phyloP scores from a whole-genome alignment of 192 early-diverging fungal genomes.

The Obelidium mucronatum region DNA sequence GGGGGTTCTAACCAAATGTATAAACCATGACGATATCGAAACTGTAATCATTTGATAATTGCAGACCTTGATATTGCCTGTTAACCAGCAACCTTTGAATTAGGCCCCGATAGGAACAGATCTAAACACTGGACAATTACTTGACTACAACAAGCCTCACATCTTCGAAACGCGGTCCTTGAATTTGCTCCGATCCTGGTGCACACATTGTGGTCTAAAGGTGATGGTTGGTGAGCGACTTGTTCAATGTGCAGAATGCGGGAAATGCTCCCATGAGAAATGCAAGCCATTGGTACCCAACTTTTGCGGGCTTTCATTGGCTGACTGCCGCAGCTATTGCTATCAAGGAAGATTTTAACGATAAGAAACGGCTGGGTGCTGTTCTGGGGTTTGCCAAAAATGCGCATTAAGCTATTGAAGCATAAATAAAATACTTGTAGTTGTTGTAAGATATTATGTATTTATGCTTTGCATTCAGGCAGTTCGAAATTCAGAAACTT shows the following conservation, averaged over 20 bases:
- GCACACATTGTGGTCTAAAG: constrained; percentile 92
- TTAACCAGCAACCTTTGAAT: neutral
- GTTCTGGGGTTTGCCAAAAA: neutral
- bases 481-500: neutral
- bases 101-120: constrained; percentile 61
- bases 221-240: constrained; percentile 49
- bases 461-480: neutral
- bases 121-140: constrained; percentile 66
- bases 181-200: constrained; percentile 92
- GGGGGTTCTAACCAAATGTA: constrained; percentile 91
- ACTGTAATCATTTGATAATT: constrained; percentile 18
- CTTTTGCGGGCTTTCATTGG: constrained; percentile 56
- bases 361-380: neutral
- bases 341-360: constrained; percentile 16
- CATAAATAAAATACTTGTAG: neutral
- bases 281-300: constrained; percentile 50
- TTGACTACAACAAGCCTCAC: constrained; percentile 96
- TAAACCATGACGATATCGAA: constrained; percentile 56
- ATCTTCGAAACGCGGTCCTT: constrained; percentile 78
- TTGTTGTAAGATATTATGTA: neutral
- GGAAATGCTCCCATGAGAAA: constrained; percentile 47
- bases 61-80: too few relatives aligned
- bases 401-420: neutral
- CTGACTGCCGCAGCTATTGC: constrained; percentile 25
- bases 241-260: constrained; percentile 50